phyloP scores from a whole-genome alignment of 768 basidiomycete genomes.

The Russula abietina region DNA sequence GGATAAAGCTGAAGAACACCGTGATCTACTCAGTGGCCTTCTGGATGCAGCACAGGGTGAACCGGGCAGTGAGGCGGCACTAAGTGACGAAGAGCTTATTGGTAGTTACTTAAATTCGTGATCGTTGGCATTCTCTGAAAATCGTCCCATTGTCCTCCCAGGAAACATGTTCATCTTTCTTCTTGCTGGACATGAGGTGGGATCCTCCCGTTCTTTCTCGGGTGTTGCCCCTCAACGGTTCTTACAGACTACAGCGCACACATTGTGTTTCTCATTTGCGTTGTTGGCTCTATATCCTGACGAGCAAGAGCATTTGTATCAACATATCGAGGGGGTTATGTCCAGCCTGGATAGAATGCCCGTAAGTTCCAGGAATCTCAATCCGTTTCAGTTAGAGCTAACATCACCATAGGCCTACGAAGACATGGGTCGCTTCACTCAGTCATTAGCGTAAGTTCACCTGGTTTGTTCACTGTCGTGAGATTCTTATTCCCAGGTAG shows the following conservation, averaged over 20 bases:
- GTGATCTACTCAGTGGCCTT: no score
- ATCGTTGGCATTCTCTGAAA: no score
- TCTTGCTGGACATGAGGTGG: not conserved
- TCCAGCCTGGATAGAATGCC: slow-evolving; percentile 27
- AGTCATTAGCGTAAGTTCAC: slow-evolving; percentile 23
- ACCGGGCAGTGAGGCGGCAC: no score
- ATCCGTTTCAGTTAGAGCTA: not conserved
- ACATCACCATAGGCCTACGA: slow-evolving; percentile 23
- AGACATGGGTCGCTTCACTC: slow-evolving; percentile 24
- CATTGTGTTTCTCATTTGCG: not conserved
- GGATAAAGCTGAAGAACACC: no score
- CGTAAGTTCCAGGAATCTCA: not conserved
- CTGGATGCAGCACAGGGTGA: no score
- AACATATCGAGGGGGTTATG: slow-evolving; percentile 34
- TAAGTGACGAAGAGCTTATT: no score
- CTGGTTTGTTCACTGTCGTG: not conserved
- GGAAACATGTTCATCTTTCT: not conserved
- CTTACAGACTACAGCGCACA: not conserved
- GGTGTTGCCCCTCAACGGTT: not conserved
- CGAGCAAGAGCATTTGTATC: slow-evolving; percentile 28
- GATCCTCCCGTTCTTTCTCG: not conserved
- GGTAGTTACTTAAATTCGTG: no score
- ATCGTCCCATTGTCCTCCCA: no score
- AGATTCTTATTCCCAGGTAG: slow-evolving; percentile 27
- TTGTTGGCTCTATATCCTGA: no score